Evolutionary conservation across 108 stramenopile genomes (phyloP), one percentile per base, ranked within the genome.

Genomic region (Nitzschia sp.): DNA sequence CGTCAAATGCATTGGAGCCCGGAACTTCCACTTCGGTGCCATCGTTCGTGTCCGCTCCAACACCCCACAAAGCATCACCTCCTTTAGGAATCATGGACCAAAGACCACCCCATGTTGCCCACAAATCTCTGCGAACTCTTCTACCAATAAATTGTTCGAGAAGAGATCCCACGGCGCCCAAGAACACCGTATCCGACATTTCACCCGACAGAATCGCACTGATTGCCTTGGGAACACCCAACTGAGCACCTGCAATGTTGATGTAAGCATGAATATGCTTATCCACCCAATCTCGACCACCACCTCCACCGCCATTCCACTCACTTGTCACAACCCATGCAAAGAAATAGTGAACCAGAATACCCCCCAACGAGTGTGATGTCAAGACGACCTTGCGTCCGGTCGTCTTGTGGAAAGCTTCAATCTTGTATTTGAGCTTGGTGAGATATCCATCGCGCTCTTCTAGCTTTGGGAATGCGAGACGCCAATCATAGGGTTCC

Each of bases 401-500:
- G 6, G 82, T 71, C 9, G 72, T 73, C 46, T 78, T 74, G 50
- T 81, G 82, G 65, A 86, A 73, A 2, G 80, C 86, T 71, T 96
- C 93, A 40, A 96, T 86, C 39, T 69, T 77, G 40, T 74, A 53
- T 56, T 87, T 87, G 41, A 95, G 62, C 65, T 87, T 84, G 10
- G 90, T 90, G 39, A 96, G 77, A 66, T 92, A 96, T 15, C 83
- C 80, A 76, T 96, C 95, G 12, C 95, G 76, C 24, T 81, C 67
- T 74, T 96, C 93, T 69, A 96, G 69, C 46, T 81, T 72, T 20
- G 83, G 72, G 53, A 77, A 89, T 7, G 83, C 76, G 15, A 96
- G 67, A 24, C 95, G 66, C 95, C 95, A 96, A 77, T 96, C 95
- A 63, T 96, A 96, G 19, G 83, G 54, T 82, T 86, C 82, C 87